Evolutionary conservation across 2,329 filamentous ascomycete species (phyloP), one percentile per base, ranked within the genome.

Genomic region (Clonostachys rhizophaga): DNA sequence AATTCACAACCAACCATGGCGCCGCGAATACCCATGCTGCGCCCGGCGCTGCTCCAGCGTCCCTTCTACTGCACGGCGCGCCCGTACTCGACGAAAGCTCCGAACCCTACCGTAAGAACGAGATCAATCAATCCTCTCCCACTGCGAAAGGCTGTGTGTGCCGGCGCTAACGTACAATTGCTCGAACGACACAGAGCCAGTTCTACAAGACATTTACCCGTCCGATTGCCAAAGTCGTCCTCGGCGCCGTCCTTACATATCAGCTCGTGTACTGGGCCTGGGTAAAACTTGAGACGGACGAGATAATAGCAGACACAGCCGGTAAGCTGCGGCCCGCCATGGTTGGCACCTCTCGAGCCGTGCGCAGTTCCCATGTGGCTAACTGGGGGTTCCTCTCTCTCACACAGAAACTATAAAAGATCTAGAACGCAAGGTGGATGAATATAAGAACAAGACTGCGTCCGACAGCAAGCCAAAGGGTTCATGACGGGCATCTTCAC

Each of bases 181-280:
- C 43, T 20, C 16, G 20, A 9, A 9, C 17, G 8, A 24, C 13
- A 35, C 55, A 87, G 79, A 67, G 79, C 44, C 71, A 75, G 42
- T 91, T 91, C 69, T 92, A 90, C 72, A 84, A 81, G 60, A 82
- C 81, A 13, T 91, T 90, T 60, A 81, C 83, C 37, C 76, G 86
- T 2, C 87, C 89, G 4, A 73, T 92, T 42, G 76, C 81, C 46
- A 92, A 91, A 68, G 83, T 83, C 46, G 79, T 89, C 54, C 74
- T 92, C 36, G 76, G 87, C 59, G 87, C 89, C 46, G 78, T 91
- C 47, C 83, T 89, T 59, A 86, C 84, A 3, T 94, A 92, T 64
- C 89, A 94, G 66, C 57, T 87, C n/a, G 66, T 78, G 13, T 92
- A 91, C 67, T 89, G 81, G 71, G 70, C 69, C 13, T 94, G 89